Evolutionary conservation across 108 stramenopile species (phyloP).

Genomic region (Pseudonitzschia delicatissima): DNA sequence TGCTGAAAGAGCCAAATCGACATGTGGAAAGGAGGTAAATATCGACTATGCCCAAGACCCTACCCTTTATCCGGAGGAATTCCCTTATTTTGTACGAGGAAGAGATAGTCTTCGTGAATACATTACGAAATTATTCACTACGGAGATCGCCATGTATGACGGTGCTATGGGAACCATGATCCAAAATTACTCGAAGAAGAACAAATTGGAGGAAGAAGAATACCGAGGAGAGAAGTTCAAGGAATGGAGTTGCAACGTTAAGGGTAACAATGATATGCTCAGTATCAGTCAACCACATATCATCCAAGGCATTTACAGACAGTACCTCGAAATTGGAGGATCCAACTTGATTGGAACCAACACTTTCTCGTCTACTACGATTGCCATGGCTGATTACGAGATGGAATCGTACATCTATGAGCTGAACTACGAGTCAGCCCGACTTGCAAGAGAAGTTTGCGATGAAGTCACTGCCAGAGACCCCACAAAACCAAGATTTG

Average conservation of each 20-base stretch:
- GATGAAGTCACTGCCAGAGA: conserved; percentile 94
- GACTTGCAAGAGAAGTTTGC: conserved; percentile 94
- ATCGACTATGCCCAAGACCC: conserved; percentile 73
- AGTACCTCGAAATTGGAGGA: conserved; percentile 91
- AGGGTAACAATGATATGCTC: conserved; percentile 99
- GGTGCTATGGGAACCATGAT: conserved; percentile 99
- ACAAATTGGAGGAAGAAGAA: conserved; percentile 93
- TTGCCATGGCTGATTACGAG: conserved; percentile 98
- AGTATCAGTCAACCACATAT: conserved; percentile 94
- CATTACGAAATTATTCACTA: conserved; percentile 85
- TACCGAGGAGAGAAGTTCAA: conserved; percentile 96
- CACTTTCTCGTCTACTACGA: conserved; percentile 96
- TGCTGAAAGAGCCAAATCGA: conserved; percentile 75
- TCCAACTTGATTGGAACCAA: conserved; percentile 97
- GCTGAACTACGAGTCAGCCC: conserved; percentile 92
- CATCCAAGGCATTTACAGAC: conserved; percentile 90
- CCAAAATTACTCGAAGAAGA: conserved; percentile 93
- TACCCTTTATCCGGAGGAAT: conserved; percentile 63
- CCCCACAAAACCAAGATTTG: conserved; percentile 95
- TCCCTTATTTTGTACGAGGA: conserved; percentile 91
- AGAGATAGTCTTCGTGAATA: conserved; percentile 87
- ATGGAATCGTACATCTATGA: conserved; percentile 96
- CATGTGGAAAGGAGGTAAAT: conserved; percentile 67
- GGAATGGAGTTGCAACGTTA: conserved; percentile 89
- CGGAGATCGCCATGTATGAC: conserved; percentile 91